Conservation (phyloP, 2,329 filamentous ascomycete species). For the Neonectria coccinea region DNA sequence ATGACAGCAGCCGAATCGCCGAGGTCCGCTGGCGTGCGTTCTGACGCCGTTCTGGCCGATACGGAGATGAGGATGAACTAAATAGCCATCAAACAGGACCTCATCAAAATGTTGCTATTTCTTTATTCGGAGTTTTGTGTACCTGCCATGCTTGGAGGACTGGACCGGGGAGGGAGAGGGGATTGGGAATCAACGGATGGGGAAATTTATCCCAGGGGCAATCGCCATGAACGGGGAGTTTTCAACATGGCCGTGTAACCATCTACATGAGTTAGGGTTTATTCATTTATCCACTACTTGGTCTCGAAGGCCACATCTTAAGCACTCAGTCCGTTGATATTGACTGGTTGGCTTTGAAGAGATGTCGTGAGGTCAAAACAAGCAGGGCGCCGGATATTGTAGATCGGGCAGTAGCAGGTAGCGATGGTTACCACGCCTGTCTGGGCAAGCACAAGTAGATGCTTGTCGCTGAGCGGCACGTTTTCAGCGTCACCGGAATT, state of each 20-base stretch:
- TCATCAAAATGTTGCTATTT: conserved; percentile 32
- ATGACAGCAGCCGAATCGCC: conserved; percentile 63
- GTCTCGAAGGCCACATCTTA: conserved; percentile 3
- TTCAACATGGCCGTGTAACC: conserved; percentile 39
- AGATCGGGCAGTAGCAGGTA: no score
- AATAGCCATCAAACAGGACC: conserved; percentile 25
- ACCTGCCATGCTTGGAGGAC: conserved; percentile 41
- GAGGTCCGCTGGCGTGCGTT: conserved; percentile 38
- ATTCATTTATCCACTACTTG: conserved; percentile 6
- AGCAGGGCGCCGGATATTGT: no score
- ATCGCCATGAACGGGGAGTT: conserved; percentile 38
- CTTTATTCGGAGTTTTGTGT: conserved; percentile 37
- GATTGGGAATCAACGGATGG: conserved; percentile 34
- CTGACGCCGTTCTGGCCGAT: conserved; percentile 33
- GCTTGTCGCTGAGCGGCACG: neutral
- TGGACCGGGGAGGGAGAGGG: conserved; percentile 37
- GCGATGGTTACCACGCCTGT: neutral
- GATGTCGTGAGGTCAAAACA: neutral
- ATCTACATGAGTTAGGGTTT: conserved; percentile 31
- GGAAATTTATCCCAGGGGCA: conserved; percentile 35
- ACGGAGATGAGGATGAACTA: conserved; percentile 50
- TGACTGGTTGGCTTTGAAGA: neutral
- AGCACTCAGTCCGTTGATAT: no score
- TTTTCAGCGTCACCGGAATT: conserved; percentile 16
- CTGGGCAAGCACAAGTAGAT: neutral